Evolutionary conservation across 257 asterid genomes (phyloP), one percentile per base, ranked within the genome.

Genomic region (Lavandula angustifolia): DNA sequence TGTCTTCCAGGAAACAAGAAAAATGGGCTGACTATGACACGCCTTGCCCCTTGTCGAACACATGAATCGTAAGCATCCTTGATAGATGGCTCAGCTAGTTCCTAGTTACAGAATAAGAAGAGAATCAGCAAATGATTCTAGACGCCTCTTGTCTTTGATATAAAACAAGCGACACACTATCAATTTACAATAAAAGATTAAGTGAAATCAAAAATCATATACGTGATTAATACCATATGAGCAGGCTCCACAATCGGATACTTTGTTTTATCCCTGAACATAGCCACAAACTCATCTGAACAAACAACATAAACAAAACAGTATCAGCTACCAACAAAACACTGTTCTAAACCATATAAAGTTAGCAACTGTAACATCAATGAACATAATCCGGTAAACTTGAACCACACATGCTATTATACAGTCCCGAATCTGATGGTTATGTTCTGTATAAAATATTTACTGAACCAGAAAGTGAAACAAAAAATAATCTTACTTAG

Each of bases 1-100:
- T 94, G 99, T 43, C 97, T 85, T 13, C 97, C 99, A 50, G 99
- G 97, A 69, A 77, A 89, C 79, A 94, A 84, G 88, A 94, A 90
- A 81, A 90, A 94, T 0, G 99, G 97, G 87, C 95, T 85, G 67
- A 94, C 95, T 40, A 94, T 86, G 48, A 94, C 84, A 47, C 96
- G 91, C 5, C 27, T 41, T 18, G 96, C 99, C 64, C 99, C 99
- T 76, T 76, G 89, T 67, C 80, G 84, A 72, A 94, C 91, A 66
- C 99, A 94, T 49, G 76, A 78, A 63, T 66, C 42, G 69, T 87
- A 94, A 68, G 99, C 99, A 76, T 83, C 86, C 80, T 75, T 78
- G 66, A 94, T 94, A 22, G 97, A 87, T 17, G 99, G 99, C 72
- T 90, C 92, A 31, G 99, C 97, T 61, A 90, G 79, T 76, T 94